A percentile compares a stretch with the other conserved stretches of the same genome.
Conservation (phyloP, 169 alveolate genomes). For the Eimeria acervulina region DNA sequence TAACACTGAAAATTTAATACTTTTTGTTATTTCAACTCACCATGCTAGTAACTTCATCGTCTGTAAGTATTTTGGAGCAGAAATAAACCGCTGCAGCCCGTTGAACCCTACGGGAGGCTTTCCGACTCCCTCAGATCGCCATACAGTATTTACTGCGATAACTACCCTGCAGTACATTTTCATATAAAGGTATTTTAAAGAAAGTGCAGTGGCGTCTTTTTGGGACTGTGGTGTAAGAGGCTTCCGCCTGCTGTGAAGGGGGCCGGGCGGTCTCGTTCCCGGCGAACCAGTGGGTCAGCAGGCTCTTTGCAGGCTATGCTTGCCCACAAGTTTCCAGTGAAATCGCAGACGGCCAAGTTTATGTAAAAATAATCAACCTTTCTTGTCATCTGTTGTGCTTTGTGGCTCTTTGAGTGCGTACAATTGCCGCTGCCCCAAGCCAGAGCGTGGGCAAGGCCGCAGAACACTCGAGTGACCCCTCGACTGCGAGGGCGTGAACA, state of each 20-base stretch:
- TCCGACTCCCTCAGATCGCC: not conserved
- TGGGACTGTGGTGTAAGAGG: not conserved
- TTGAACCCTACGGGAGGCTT: not conserved
- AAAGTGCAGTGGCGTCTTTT: not conserved
- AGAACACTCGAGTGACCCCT: not conserved
- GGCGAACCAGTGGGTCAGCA: not conserved
- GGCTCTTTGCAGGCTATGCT: not conserved
- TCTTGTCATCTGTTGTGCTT: not conserved
- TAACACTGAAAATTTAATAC: not conserved
- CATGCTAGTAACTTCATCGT: not conserved
- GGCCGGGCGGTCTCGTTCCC: conserved; percentile 32
- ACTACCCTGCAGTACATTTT: not conserved
- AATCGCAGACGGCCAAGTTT: not conserved
- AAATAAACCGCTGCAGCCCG: not conserved
- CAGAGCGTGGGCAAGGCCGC: not conserved
- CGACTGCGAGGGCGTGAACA: not conserved
- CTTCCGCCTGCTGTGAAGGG: not conserved
- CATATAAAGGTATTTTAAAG: not conserved
- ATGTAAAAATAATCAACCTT: not conserved
- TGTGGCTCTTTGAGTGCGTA: not conserved
- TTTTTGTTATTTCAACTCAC: no score
- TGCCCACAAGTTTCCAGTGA: not conserved
- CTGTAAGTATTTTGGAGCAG: not conserved
- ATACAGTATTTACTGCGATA: not conserved
- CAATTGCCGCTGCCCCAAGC: not conserved